Conservation (phyloP, 768 basidiomycete genomes). For the Rhodotorula sphaerocarpa region DNA sequence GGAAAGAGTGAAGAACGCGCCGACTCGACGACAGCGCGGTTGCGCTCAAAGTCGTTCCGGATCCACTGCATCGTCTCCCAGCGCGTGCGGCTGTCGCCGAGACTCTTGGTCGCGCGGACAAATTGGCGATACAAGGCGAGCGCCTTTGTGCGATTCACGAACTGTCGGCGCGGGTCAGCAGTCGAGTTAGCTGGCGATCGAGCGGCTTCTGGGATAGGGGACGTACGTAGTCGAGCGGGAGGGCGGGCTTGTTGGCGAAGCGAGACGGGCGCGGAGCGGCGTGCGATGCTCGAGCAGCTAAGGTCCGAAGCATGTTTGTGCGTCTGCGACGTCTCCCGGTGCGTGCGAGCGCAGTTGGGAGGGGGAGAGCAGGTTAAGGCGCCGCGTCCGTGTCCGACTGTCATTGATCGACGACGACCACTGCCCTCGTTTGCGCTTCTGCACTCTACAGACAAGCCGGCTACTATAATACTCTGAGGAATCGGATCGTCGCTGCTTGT, state of each 20-base stretch:
- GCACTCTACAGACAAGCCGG: too few species aligned
- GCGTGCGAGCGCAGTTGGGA: too few species aligned
- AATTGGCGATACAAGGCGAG: conserved; percentile 36
- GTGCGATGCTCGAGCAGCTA: too few species aligned
- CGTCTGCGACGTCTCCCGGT: too few species aligned
- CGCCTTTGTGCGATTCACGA: conserved; percentile 32
- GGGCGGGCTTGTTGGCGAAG: conserved; percentile 17
- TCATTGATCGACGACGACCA: too few species aligned
- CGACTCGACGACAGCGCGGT: conserved; percentile 25
- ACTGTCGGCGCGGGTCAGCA: conserved; percentile 11
- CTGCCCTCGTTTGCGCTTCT: too few species aligned
- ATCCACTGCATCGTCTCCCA: conserved; percentile 35
- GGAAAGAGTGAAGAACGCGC: conserved; percentile 5
- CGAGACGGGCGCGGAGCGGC: conserved; percentile 10
- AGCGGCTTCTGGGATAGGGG: not conserved
- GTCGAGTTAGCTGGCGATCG: too few species aligned
- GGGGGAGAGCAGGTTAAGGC: too few species aligned
- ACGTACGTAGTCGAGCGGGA: conserved; percentile 31
- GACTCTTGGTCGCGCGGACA: conserved; percentile 29
- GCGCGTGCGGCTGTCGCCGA: conserved; percentile 21
- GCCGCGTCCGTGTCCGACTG: too few species aligned
- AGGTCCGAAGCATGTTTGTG: too few species aligned
- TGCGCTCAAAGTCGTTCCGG: conserved; percentile 34
- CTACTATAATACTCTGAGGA: too few species aligned
- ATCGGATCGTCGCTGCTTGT: too few species aligned